Evolutionary conservation across 768 basidiomycete species (phyloP), one percentile per base, ranked within the genome.

Genomic region (Auricularia heimuer): DNA sequence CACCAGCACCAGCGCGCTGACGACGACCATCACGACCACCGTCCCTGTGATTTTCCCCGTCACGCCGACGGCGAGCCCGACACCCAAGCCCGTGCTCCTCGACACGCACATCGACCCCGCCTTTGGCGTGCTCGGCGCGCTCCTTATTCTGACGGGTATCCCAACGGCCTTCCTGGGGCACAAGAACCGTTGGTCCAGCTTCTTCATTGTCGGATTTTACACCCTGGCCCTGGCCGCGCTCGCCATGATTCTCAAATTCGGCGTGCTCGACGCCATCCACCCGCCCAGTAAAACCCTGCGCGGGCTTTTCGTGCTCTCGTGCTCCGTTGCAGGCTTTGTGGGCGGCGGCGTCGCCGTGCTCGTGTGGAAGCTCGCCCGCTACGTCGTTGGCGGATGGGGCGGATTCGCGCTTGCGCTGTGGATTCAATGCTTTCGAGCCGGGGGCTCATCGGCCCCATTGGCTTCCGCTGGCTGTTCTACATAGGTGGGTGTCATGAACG

Each of bases 121-220:
- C 16, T 98, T 95, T 75, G 94, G 87, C 62, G 90, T 94, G 36
- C 81, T 94, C 16, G 95, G 95, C 60, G 90, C 84, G 3, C 75
- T 97, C 67, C 85, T 98, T 72, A 93, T 97, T 69, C 71, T 97
- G 61, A 93, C 91, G 8, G 95, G 95, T 60, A 78, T 95, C 4
- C 92, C 93, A 8, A 90, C 91, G 63, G 90, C 91, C 3, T 92
- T 93, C 69, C 87, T 91, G 77, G 95, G 95, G 24, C 93, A 94
- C 78, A 96, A 96, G 81, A 95, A 97, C 74, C 80, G 94, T 82
- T 96, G 95, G 94, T 90, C 91, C 21, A 94, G 94, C 12, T 89
- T 95, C 79, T 96, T 97, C 76, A 81, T 98, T 70, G 88, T 91
- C 67, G 92, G 93, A 51, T 93, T 93, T 76, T 98, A 97, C 77